Evolutionary conservation across 208 protist species (phyloP), one percentile per base, ranked within the genome.

Genomic region (Wallacemonas sp.): DNA sequence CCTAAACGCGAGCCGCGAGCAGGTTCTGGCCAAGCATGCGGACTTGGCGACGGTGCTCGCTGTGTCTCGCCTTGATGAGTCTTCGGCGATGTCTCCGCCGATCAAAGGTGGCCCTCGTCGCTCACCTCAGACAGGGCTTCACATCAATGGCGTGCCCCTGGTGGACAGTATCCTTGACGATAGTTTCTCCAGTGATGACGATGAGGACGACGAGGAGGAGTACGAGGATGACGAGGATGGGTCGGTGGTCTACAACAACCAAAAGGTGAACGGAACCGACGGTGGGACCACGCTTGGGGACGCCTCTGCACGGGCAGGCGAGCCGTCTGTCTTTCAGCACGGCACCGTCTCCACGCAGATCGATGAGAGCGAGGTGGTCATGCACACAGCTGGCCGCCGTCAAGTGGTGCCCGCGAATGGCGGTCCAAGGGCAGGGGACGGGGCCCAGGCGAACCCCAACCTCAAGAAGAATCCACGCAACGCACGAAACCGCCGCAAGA

Each of bases 1-100:
- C 44, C 14, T 19, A 11, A 51, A 51, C 44, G 22, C 19, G 44
- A 51, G 44, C 22, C 44, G 56, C 15, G 44, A 19, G 6, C 46
- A 67, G 4, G 58, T 76, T n/a, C 51, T 56, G 21, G 51, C 70
- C 4, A 76, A 63, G 64, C 70, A 66, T 36, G 27, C 49, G 4
- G 59, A 76, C 51, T 34, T 76, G n/a, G 28, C 51, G 3, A 42
- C 45, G 0, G 51, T 70, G 17, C 63, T 70, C 1, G 38, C 39
- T 26, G 44, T 42, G 33, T 70, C 70, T 1, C 46, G 70, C 17
- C n/a, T 66, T 22, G 70, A 76, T 1, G 56, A 36, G 2, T 70
- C 55, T 49, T 55, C 67, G 21, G 19, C 24, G 21, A 53, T 66
- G 38, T 17, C 44, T 39, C 59, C 70, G 24, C 58, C 54, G 26